Percentiles rank a stretch among this genome's conserved stretches.
These are phyloP conservation scores for Mucor irregularis DNA, from an alignment of 371 early-diverging fungal genomes.

Conservation along the genomic window DNA sequence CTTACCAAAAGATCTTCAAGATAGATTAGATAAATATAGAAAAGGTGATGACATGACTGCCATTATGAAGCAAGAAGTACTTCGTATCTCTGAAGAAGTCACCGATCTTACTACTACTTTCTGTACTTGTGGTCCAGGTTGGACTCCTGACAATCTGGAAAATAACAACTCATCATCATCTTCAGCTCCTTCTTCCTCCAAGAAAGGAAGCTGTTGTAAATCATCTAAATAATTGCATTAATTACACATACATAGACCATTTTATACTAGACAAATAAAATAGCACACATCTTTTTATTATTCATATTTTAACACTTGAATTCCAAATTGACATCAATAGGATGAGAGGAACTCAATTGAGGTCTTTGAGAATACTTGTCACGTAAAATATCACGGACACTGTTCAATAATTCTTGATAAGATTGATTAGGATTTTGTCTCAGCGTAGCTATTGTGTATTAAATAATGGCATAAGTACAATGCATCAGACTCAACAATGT, in stretches of 20 bases:
- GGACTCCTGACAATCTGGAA: not conserved
- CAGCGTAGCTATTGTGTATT: conserved; percentile 38
- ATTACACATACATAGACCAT: not conserved
- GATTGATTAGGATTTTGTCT: conserved; percentile 64
- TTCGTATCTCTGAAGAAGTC: conserved; percentile 31
- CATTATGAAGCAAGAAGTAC: conserved; percentile 24
- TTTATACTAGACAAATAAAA: not conserved
- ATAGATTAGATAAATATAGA: conserved; percentile 19
- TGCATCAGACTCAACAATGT: not conserved
- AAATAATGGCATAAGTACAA: not conserved
- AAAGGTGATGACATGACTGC: conserved; percentile 21
- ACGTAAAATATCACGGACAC: conserved; percentile 71
- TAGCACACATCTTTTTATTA: not conserved
- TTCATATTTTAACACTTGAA: conserved; percentile 29
- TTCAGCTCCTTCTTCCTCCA: too few species aligned
- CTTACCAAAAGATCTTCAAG: conserved; percentile 29
- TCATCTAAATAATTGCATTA: not conserved
- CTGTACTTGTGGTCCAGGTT: conserved; percentile 30
- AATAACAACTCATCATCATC: not conserved
- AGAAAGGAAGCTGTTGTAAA: not conserved
- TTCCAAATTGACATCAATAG: conserved; percentile 78
- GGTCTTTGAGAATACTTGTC: conserved; percentile 81
- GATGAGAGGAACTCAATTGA: conserved; percentile 76
- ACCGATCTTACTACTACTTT: conserved; percentile 29
- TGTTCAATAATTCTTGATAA: conserved; percentile 76